Evolutionary conservation across 2,329 filamentous ascomycete species (phyloP), one percentile per base, ranked within the genome.

Genomic region (Lojkania enalia): DNA sequence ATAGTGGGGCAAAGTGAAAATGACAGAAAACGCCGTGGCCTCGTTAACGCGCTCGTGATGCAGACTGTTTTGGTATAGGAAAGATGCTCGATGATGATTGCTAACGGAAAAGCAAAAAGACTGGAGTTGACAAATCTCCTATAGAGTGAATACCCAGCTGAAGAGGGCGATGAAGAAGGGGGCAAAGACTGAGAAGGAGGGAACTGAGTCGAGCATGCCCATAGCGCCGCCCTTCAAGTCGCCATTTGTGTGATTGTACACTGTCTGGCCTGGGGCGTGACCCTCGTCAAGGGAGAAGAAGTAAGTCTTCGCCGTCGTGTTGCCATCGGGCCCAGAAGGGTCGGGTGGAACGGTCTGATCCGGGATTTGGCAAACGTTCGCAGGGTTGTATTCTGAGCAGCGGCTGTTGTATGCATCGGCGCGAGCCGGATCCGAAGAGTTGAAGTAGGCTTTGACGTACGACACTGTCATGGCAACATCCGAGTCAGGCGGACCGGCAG

Each of bases 361-460:
- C 2, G 66, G 67, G 20, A 71, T 69, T 5, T 57, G 38, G 54
- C 68, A 71, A 2, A 66, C 61, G 33, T 63, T 63, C 3, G 49
- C 36, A 1, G 57, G 42, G 27, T 67, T 60, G 35, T 50, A 63
- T 3, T 21, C 58, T 2, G 61, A 52, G 45, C 68, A 71, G 12
- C 63, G 61, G 27, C 62, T 49, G 39, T 49, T 57, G 54, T 69
- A 67, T 5, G 38, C 59, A 21, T 64, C 54, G 21, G 58, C 56
- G 18, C 59, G 57, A 7, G 55, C 54, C 0, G 54, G 49, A 20
- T 66, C 55, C 16, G 84, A 84, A 13, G 84, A 84, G 73, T 91
- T 91, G 73, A 90, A 92, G 67, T 91, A 92, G 0, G 84, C 84
- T 65, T 88, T 89, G 45, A 90, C 78, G 59, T 90, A 90, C 27